These are phyloP conservation scores for Boletales sp. DNA, from an alignment of 768 basidiomycete genomes.

Conservation along the genomic window DNA sequence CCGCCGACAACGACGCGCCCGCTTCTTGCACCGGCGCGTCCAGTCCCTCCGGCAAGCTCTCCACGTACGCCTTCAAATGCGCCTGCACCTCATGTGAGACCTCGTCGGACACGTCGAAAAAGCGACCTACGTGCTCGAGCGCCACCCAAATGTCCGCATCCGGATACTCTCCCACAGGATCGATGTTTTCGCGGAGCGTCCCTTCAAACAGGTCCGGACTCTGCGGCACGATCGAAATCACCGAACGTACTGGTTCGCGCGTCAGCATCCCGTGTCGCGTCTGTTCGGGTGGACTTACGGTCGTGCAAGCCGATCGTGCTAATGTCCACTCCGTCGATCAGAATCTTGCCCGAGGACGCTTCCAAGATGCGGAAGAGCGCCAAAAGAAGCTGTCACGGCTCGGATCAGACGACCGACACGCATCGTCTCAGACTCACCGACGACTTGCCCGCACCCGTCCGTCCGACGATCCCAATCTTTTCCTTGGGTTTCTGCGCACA, in stretches of 20 bases:
- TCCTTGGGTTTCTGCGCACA: constrained; percentile 60
- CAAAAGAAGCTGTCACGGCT: constrained; percentile 46
- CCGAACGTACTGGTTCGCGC: constrained; percentile 51
- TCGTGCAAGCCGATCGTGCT: constrained; percentile 73
- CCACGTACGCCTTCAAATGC: constrained; percentile 65
- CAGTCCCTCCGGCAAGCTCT: constrained; percentile 59
- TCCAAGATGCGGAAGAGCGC: constrained; percentile 79
- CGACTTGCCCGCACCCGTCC: constrained; percentile 81
- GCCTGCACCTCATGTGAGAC: constrained; percentile 35
- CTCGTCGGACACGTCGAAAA: background rate
- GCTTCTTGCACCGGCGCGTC: constrained; percentile 76
- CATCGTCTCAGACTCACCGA: constrained; percentile 43
- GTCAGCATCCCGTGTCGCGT: too few relatives aligned
- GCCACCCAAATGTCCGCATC: constrained; percentile 89
- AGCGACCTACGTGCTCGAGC: constrained; percentile 53
- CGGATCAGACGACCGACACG: background rate
- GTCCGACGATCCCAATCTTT: constrained; percentile 86
- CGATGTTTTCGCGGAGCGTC: constrained; percentile 81
- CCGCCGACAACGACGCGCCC: constrained; percentile 77
- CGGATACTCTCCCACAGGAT: constrained; percentile 69
- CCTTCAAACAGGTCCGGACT: constrained; percentile 69
- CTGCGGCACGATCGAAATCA: constrained; percentile 86
- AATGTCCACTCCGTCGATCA: constrained; percentile 75
- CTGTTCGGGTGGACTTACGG: constrained; percentile 7
- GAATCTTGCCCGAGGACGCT: constrained; percentile 59